Evolutionary conservation across 192 early-diverging fungal genomes (phyloP).

Genomic region (Podila horticola): DNA sequence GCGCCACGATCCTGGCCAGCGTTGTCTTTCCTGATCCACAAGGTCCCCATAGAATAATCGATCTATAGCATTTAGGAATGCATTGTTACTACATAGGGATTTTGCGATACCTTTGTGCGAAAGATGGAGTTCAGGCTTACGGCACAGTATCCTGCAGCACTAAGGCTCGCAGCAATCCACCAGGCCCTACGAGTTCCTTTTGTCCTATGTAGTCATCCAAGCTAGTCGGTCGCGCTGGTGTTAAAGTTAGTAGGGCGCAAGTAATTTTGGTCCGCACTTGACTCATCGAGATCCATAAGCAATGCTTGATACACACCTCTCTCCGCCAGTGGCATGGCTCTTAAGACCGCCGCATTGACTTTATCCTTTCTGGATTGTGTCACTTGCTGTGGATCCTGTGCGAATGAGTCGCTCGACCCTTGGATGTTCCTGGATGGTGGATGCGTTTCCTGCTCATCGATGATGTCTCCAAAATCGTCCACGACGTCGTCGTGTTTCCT

Average conservation of each 20-base stretch:
- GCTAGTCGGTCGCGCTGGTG: slow-evolving; percentile 59
- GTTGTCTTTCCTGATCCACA: slow-evolving; percentile 55
- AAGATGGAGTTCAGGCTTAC: slow-evolving; percentile 4
- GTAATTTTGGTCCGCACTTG: neutral
- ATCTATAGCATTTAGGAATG: slow-evolving; percentile 26
- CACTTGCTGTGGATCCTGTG: neutral
- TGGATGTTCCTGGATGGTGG: neutral
- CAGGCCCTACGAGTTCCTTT: slow-evolving; percentile 69
- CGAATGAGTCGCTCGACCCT: neutral
- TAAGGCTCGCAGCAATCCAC: slow-evolving; percentile 69
- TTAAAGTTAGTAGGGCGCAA: neutral
- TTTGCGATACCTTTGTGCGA: too few species aligned
- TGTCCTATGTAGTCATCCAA: slow-evolving; percentile 83
- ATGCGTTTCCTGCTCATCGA: neutral
- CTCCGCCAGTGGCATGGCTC: slow-evolving; percentile 70
- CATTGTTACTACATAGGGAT: too few species aligned
- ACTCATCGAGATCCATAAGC: neutral
- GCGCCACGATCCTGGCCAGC: slow-evolving; percentile 58
- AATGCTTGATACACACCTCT: slow-evolving; percentile 36
- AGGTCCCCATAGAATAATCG: slow-evolving; percentile 81
- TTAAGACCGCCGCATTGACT: slow-evolving; percentile 24
- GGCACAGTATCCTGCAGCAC: slow-evolving; percentile 75
- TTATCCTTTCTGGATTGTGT: slow-evolving; percentile 36
- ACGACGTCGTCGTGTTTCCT: slow-evolving; percentile 21
- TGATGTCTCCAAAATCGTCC: slow-evolving; percentile 16